Base-by-base conservation (phyloP, 2,329 filamentous ascomycete species). In the Lasiodiplodia sp. region DNA sequence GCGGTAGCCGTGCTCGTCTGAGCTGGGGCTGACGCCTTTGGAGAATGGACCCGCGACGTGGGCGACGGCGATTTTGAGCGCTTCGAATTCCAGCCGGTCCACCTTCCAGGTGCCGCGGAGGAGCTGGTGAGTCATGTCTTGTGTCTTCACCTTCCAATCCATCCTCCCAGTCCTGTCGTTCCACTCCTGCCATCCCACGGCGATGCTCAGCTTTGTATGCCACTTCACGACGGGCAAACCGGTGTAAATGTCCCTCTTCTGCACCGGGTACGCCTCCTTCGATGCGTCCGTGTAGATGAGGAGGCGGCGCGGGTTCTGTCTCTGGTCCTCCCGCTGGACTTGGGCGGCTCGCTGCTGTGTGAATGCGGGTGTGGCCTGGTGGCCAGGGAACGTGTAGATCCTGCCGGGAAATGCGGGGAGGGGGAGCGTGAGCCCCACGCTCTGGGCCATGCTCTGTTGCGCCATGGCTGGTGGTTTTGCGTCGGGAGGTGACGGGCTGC, bases 241-340 rank as follows among this genome's bases (percentile, higher is more conserved):
- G 31, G 31, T 34, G 31, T 34, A n/a, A n/a, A 10, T 10, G 44
- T 11, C 7, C 4, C 8, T 10, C 3, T 10, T 18, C 11, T 21
- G 2, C 12, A 21, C 44, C 7, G 0, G 0, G 44, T 21, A 47
- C 44, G 1, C 18, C 0, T 0, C 4, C n/a, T 47, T n/a, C 2
- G 44, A 47, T 3, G 2, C 44, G n/a, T 47, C 44, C 0, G 44
- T 21, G 44, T 11, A 47, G 44, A 47, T 6, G 0, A 47, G 18
- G 8, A 47, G 8, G 44, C 44, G 44, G n/a, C 18, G 44, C 2
- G 44, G 44, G n/a, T 47, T 47, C 2, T 11, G 8, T 12, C 21
- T 10, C n/a, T 47, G 44, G n/a, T 21, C 8, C 44, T 21, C n/a
- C 7, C 11, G 18, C n/a, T 21, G 18, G 44, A 21, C 44, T 8